These are phyloP conservation scores for Verticillium klebahnii DNA, from an alignment of 2,329 filamentous ascomycete species.

Conservation along the genomic window DNA sequence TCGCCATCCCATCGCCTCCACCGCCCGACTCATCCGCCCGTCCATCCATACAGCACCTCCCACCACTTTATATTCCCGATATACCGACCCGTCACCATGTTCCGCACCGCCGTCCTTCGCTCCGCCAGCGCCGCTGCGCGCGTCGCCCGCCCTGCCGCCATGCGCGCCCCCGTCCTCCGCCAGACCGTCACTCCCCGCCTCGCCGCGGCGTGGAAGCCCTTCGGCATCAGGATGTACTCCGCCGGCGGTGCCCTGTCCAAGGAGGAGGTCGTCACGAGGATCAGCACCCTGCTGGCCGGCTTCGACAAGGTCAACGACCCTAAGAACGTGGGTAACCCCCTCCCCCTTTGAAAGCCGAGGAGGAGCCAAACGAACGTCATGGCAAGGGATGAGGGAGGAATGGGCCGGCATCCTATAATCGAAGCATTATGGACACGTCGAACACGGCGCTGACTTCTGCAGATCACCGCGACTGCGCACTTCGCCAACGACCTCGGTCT, in stretches of 20 bases:
- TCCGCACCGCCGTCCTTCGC: slow-evolving; percentile 81
- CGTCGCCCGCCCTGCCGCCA: slow-evolving; percentile 40
- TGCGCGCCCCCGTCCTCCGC: slow-evolving; percentile 27
- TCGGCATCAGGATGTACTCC: slow-evolving; percentile 79
- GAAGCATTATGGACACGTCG: not conserved
- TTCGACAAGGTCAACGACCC: slow-evolving; percentile 89
- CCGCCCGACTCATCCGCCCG: not conserved
- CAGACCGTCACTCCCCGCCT: slow-evolving; percentile 54
- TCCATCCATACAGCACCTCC: not conserved
- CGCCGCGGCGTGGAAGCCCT: slow-evolving; percentile 57
- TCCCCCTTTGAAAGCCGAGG: slow-evolving; percentile 9
- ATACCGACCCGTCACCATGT: slow-evolving; percentile 56
- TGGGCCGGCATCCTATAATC: no score
- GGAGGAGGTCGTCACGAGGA: slow-evolving; percentile 84
- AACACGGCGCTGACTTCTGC: not conserved
- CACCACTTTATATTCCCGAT: not conserved
- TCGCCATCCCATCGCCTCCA: not conserved
- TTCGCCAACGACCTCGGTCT: slow-evolving; percentile 96
- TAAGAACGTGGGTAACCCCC: slow-evolving; percentile 47
- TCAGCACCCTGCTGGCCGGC: slow-evolving; percentile 87
- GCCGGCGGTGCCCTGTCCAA: slow-evolving; percentile 73
- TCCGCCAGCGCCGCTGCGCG: slow-evolving; percentile 59
- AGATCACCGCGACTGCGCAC: slow-evolving; percentile 83
- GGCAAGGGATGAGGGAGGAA: not conserved
- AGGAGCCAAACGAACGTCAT: not conserved